Conservation (phyloP, 2,329 filamentous ascomycete species). For the Aspergillus intermedius region DNA sequence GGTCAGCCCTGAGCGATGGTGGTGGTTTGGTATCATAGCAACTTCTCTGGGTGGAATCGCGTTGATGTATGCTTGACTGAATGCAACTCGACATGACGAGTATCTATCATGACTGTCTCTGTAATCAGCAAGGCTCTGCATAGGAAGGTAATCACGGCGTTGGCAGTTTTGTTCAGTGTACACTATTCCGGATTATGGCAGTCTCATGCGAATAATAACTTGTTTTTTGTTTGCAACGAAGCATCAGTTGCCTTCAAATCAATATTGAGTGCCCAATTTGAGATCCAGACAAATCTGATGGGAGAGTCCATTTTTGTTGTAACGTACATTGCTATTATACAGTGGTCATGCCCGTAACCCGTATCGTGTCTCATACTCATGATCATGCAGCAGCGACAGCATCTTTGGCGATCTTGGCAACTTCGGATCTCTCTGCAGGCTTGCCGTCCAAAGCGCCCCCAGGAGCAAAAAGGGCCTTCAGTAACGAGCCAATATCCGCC, state of each 20-base stretch:
- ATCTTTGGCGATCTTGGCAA: constrained; percentile 37
- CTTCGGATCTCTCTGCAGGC: constrained; percentile 36
- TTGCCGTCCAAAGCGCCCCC: constrained; percentile 40
- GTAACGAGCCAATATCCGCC: constrained; percentile 30
- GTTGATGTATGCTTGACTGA: constrained; percentile 26
- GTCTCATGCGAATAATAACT: too few relatives aligned
- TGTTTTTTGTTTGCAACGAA: too few relatives aligned
- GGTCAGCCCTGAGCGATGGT: constrained; percentile 37
- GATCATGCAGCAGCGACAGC: constrained; percentile 19
- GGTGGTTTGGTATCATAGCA: constrained; percentile 45
- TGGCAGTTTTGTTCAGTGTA: too few relatives aligned
- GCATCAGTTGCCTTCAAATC: too few relatives aligned
- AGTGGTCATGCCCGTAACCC: not conserved
- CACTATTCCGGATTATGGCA: too few relatives aligned
- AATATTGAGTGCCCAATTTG: too few relatives aligned
- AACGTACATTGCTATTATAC: constrained; percentile 8
- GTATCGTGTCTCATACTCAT: not conserved
- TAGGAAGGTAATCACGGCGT: too few relatives aligned
- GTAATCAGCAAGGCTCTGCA: too few relatives aligned
- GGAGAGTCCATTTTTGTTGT: not conserved
- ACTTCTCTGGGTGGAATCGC: constrained; percentile 39
- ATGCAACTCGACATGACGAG: too few relatives aligned
- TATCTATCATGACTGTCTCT: too few relatives aligned
- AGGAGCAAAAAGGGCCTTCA: constrained; percentile 37
- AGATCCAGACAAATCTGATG: not conserved